Percentiles rank a stretch among this genome's conserved stretches.
These are phyloP conservation scores for Eutrema salsugineum DNA, from an alignment of 441 rosid genomes.

Conservation along the genomic window DNA sequence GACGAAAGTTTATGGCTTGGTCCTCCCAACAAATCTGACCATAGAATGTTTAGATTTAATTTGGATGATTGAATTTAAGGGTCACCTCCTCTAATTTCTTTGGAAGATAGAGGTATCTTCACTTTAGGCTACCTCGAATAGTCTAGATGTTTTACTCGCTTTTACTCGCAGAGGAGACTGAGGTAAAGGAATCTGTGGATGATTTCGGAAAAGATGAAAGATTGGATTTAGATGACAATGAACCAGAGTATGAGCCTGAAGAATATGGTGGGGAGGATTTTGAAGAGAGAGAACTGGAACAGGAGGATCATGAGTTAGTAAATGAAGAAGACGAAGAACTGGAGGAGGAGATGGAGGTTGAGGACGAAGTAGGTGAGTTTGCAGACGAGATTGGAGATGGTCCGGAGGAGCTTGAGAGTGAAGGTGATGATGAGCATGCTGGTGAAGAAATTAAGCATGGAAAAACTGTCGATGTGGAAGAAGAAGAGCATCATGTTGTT, in stretches of 20 bases:
- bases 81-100: background rate
- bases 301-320: conserved; percentile 51
- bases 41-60: background rate
- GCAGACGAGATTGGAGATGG: conserved; percentile 69
- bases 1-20: background rate
- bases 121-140: conserved; percentile 34
- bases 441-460: conserved; percentile 49
- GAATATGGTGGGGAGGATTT: conserved; percentile 69
- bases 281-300: conserved; percentile 76
- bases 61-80: background rate
- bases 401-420: conserved; percentile 58
- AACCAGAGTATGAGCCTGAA: conserved; percentile 75
- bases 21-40: background rate
- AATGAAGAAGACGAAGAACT: conserved; percentile 63
- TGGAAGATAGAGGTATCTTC: conserved; percentile 14
- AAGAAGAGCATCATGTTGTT: conserved; percentile 64
- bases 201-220: conserved; percentile 86
- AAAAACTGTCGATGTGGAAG: conserved; percentile 63
- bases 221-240: conserved; percentile 92
- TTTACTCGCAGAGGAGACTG: conserved; percentile 72
- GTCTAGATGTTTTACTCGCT: conserved; percentile 40
- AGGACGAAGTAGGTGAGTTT: conserved; percentile 68
- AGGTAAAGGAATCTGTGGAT: conserved; percentile 62
- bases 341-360: conserved; percentile 63
- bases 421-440: conserved; percentile 60